Percentiles rank a stretch among this genome's conserved stretches.
These are phyloP conservation scores for Cochlearia excelsa DNA, from an alignment of 345 rosid species.

Conservation along the genomic window DNA sequence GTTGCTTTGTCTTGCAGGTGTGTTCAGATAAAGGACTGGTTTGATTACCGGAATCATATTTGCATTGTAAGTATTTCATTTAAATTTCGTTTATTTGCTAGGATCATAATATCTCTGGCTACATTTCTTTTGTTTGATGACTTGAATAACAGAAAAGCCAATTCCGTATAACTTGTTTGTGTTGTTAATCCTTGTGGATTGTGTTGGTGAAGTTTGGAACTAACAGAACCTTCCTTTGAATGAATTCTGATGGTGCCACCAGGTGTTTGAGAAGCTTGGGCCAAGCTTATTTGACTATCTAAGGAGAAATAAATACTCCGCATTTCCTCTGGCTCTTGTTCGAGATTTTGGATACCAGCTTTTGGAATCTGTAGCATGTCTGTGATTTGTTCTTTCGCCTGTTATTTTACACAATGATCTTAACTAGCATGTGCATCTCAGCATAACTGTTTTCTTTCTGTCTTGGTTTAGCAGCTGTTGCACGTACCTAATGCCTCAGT, in stretches of 20 bases:
- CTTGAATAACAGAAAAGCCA: not conserved
- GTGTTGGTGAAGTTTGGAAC: slow-evolving; percentile 39
- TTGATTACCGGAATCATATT: slow-evolving; percentile 47
- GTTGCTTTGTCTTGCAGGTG: slow-evolving; percentile 54
- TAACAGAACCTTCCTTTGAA: slow-evolving; percentile 54
- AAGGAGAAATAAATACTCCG: slow-evolving; percentile 85
- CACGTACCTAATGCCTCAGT: not conserved
- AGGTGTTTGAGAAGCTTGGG: slow-evolving; percentile 98
- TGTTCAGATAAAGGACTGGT: slow-evolving; percentile 45
- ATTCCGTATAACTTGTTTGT: slow-evolving; percentile 24
- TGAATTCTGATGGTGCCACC: slow-evolving; percentile 72
- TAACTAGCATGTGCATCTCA: slow-evolving; percentile 20
- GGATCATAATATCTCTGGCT: not conserved
- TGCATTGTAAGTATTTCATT: slow-evolving; percentile 62
- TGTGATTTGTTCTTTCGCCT: slow-evolving; percentile 53
- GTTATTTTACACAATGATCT: slow-evolving; percentile 14
- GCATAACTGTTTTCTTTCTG: slow-evolving; percentile 26
- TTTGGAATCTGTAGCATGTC: slow-evolving; percentile 96
- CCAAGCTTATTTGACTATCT: slow-evolving; percentile 94
- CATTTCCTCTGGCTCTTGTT: slow-evolving; percentile 89
- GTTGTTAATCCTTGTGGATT: slow-evolving; percentile 32
- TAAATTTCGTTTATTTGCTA: slow-evolving; percentile 1
- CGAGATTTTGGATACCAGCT: slow-evolving; percentile 93
- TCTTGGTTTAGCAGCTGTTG: slow-evolving; percentile 17
- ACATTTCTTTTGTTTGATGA: slow-evolving; percentile 5